Base-by-base conservation (phyloP, 1,284 basidiomycete genomes). In the Apiotrichum porosum region DNA sequence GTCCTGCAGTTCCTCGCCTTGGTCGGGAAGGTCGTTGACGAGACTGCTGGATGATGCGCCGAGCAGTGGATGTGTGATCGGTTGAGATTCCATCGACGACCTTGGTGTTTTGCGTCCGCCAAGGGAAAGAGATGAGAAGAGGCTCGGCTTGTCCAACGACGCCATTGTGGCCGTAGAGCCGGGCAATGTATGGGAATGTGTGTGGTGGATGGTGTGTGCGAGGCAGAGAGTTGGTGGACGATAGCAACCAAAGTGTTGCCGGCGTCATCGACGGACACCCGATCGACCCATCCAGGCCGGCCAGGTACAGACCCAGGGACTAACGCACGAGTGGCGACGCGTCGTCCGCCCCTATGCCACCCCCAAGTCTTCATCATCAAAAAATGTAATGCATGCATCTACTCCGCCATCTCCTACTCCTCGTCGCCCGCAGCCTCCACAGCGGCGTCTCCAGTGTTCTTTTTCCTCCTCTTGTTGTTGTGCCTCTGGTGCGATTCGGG, bases 1-100 rank as follows among this genome's bases (percentile, higher is more conserved):
- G 26, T 28, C 26, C 26, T 28, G 26, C 26, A 28, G 6, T 12
- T 28, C 26, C 15, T 46, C 31, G 28, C 14, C 17, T 19, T 28
- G 12, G 30, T 23, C 35, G 37, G 6, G 26, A 12, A 28, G 8
- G 26, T 28, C 26, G 26, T 28, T 6, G 12, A 28, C 24, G 22
- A 36, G 10, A 14, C 33, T 4, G 26, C 26, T 28, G 6, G 26
- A 6, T 19, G 66, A 63, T 0, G 68, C 65, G 14, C 63, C 68
- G 14, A 71, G 57, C 2, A 71, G 58, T 4, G 68, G 68, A 49
- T 71, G 68, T 4, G 67, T 56, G 18, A 71, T 57, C 21, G 61
- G 48, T 32, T 65, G 26, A n/a, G n/a, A n/a, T 28, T 28, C 66
- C 14, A 42, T 42, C 10, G 58, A 39, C 30, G 12, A 21, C 31